Evolutionary conservation across 2,329 filamentous ascomycete genomes (phyloP).

Genomic region (Colletotrichum eleusines): DNA sequence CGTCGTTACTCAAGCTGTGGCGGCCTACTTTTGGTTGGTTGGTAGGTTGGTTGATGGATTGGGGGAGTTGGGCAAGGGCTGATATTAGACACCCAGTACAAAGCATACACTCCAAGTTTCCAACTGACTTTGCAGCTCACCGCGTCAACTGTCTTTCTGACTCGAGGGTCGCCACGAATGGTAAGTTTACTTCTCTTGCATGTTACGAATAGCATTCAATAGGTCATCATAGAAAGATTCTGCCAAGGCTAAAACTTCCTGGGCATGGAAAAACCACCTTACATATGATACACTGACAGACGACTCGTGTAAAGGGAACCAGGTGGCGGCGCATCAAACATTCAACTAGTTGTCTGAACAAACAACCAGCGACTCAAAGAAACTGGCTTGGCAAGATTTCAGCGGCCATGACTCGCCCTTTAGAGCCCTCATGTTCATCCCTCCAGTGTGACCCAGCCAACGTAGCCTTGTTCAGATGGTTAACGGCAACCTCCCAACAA

Average conservation of each 20-base stretch:
- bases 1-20: not conserved
- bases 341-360: no score
- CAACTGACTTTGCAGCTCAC: not conserved
- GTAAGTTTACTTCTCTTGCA: not conserved
- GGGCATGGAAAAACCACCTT: not conserved
- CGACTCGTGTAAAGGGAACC: not conserved
- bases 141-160: no score
- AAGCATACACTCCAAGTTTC: not conserved
- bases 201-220: not conserved
- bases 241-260: not conserved
- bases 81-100: no score
- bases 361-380: not conserved
- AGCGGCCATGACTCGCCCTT: not conserved
- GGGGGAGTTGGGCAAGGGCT: not conserved
- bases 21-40: not conserved
- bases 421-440: not conserved
- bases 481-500: not conserved
- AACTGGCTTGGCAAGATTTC: not conserved
- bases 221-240: not conserved
- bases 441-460: not conserved
- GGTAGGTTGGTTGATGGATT: no score
- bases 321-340: not conserved
- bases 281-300: not conserved
- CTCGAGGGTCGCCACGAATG: no score
- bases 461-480: not conserved